phyloP scores from a whole-genome alignment of 257 asterid genomes.

The Paulownia fortunei region DNA sequence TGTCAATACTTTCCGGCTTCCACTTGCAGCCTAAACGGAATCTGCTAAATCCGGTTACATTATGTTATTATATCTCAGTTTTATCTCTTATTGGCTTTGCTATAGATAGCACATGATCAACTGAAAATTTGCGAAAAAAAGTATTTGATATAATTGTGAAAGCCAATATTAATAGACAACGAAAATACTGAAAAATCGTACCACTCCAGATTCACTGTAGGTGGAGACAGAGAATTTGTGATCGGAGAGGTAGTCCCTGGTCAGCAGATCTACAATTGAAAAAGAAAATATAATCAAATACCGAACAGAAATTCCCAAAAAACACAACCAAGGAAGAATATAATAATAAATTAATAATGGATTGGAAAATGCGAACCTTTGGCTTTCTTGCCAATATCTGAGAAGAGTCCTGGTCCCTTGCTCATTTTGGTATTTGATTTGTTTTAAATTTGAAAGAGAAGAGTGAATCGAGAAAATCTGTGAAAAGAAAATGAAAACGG shows the following conservation, averaged over 20 bases:
- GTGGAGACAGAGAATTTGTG: conserved; percentile 81
- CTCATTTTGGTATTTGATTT: conserved; percentile 48
- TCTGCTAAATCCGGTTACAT: neutral
- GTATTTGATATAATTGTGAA: neutral
- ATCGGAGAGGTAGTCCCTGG: conserved; percentile 79
- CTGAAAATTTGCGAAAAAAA: neutral
- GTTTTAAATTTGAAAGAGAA: conserved; percentile 5
- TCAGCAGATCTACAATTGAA: conserved; percentile 77
- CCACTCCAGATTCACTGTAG: conserved; percentile 82
- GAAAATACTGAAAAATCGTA: conserved; percentile 27
- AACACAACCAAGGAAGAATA: neutral
- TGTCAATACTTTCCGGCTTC: neutral
- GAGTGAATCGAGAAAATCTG: conserved; percentile 26
- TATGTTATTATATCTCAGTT: neutral
- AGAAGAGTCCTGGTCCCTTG: conserved; percentile 80
- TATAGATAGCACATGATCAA: neutral
- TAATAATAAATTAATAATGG: neutral
- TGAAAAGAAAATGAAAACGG: neutral
- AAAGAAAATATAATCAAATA: neutral
- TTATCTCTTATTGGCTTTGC: neutral
- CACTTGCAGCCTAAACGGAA: neutral
- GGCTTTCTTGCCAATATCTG: conserved; percentile 78
- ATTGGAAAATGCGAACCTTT: conserved; percentile 49
- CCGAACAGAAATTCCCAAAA: neutral
- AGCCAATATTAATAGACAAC: neutral